Evolutionary conservation across 1,284 basidiomycete genomes (phyloP).

Genomic region (Austroboletus niveus): DNA sequence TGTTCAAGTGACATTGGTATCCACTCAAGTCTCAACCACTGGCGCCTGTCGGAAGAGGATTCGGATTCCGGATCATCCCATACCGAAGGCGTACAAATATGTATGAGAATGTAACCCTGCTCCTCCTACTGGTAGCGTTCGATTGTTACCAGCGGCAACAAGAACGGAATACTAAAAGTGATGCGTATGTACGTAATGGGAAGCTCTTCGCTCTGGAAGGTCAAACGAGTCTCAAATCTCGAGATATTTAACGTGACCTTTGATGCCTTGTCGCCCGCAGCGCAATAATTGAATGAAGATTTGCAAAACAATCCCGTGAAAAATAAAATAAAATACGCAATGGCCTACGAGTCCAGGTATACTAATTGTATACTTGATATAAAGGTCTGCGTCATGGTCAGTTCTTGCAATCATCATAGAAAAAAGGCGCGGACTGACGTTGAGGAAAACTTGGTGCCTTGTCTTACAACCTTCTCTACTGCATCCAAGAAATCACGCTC

Average conservation of each 20-base stretch:
- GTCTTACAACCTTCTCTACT: constrained; percentile 97
- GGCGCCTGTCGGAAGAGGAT: background rate
- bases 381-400: constrained; percentile 46
- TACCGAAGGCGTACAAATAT: background rate
- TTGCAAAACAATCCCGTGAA: background rate
- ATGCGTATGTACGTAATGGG: background rate
- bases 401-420: background rate
- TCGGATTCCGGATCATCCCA: background rate
- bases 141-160: too few species aligned
- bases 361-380: constrained; percentile 75
- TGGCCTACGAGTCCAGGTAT: constrained; percentile 8
- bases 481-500: constrained; percentile 98
- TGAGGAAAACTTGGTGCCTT: constrained; percentile 92
- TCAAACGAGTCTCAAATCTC: too few species aligned
- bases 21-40: background rate
- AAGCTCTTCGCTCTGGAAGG: background rate
- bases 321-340: constrained; percentile 18
- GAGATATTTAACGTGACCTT: too few species aligned
- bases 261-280: background rate
- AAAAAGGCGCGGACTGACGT: constrained; percentile 21
- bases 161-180: background rate
- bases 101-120: too few species aligned
- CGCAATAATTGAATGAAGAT: background rate
- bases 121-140: too few species aligned
- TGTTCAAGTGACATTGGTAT: constrained; percentile 32